Evolutionary conservation across 2,329 filamentous ascomycete genomes (phyloP), one percentile per base, ranked within the genome.

Genomic region (Nigrospora oryzae): DNA sequence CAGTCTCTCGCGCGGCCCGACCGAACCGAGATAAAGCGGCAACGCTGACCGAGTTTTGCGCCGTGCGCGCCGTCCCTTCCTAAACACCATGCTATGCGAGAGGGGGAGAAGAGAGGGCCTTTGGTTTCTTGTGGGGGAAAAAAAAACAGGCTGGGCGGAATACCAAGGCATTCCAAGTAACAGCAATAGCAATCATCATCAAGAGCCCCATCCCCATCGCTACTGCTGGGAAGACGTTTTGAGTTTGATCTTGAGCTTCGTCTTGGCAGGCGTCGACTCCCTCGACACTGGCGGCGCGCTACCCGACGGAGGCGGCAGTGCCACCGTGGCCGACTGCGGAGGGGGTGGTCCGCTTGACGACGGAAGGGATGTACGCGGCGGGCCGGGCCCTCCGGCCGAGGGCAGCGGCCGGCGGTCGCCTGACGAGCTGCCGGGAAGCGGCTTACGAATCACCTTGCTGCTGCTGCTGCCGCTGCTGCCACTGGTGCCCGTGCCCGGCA

Each of bases 171-270:
- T 32, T 28, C 8, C 23, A 10, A 28, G 23, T 28, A 7, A 6
- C 4, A 7, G 23, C 2, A 10, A 28, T 15, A 15, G 15, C n/a
- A 11, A 28, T 34, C 40, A 16, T 35, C 15, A 10, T 19, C 30
- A n/a, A 5, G 5, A 28, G 23, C 5, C 7, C 15, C 39, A n/a
- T 34, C 11, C 12, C 23, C 8, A 12, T 14, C 11, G 12, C 37
- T 40, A 44, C 37, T 37, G 38, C 33, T 49, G 53, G 35, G 47
- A 42, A 44, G 47, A 33, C 5, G 51, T 46, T 45, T 56, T 63
- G 36, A 62, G 35, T 46, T 60, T 63, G 46, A 63, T 56, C 48
- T 61, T 63, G 14, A 60, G 38, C 45, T 58, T 59, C 2, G 51
- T 41, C 34, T 52, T 54, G 1, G 38, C 23, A 5, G 56, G 38